Conservation (phyloP, 805 yeast genomes). For the Ogataea trehalophila region DNA sequence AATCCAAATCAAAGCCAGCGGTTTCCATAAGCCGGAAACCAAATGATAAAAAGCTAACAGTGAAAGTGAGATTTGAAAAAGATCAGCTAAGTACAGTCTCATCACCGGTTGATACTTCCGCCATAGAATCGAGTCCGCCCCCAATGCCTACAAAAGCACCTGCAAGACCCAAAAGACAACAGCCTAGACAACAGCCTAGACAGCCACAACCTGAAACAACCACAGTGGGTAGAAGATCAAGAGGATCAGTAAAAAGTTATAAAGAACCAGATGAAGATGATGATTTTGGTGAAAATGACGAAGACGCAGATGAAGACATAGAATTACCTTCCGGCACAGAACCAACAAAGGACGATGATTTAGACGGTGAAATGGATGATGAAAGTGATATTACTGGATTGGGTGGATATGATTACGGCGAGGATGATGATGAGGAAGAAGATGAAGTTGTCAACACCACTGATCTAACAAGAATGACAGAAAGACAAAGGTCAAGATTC, state of each 20-base stretch:
- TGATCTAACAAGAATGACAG: conserved; percentile 48
- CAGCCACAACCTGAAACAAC: conserved; percentile 1
- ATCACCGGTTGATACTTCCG: background rate
- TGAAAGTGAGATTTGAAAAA: conserved; percentile 8
- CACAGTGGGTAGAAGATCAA: conserved; percentile 5
- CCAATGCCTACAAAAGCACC: background rate
- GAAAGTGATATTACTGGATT: conserved; percentile 11
- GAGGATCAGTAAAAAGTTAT: conserved; percentile 12
- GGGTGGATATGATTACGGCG: conserved; percentile 12
- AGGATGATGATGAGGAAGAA: conserved; percentile 33
- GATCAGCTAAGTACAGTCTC: conserved; percentile 1
- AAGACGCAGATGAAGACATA: conserved; percentile 15
- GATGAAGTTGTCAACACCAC: conserved; percentile 37
- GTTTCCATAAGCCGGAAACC: conserved; percentile 6
- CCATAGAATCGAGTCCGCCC: background rate
- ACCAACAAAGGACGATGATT: conserved; percentile 9
- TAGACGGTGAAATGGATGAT: conserved; percentile 6
- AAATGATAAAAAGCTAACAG: conserved; percentile 31
- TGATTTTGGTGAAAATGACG: conserved; percentile 21
- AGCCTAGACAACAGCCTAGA: background rate
- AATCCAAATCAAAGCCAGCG: background rate
- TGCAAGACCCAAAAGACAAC: background rate
- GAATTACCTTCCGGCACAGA: conserved; percentile 3
- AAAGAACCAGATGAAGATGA: conserved; percentile 20
- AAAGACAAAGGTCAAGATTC: conserved; percentile 47